Evolutionary conservation across 2,329 filamentous ascomycete genomes (phyloP).

Genomic region (Calonectria pseudoturangicola): DNA sequence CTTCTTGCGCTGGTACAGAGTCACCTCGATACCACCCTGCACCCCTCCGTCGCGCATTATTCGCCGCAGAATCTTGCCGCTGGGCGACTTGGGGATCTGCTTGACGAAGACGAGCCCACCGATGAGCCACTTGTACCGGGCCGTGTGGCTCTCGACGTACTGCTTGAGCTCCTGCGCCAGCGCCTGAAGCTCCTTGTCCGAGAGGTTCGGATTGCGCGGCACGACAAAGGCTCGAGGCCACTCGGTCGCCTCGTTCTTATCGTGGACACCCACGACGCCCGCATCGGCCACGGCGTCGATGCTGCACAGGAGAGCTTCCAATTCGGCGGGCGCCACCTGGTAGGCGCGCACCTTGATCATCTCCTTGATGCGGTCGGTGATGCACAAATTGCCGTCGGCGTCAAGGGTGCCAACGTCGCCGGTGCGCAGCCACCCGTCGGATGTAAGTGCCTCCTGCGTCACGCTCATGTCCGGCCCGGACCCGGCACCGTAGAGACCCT

Average conservation of each 20-base stretch:
- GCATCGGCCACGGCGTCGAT: constrained; percentile 74
- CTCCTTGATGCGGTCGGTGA: constrained; percentile 84
- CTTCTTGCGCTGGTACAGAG: constrained; percentile 53
- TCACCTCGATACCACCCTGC: constrained; percentile 56
- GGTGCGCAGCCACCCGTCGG: constrained; percentile 82
- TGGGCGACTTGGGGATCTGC: constrained; percentile 82
- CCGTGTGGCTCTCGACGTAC: constrained; percentile 76
- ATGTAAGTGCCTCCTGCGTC: constrained; percentile 61
- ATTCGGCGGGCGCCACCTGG: constrained; percentile 75
- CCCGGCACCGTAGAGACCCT: constrained; percentile 57
- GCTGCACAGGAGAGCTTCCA: constrained; percentile 61
- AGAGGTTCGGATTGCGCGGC: constrained; percentile 48
- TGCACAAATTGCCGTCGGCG: constrained; percentile 73
- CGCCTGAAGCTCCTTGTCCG: constrained; percentile 63
- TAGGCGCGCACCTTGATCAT: constrained; percentile 77
- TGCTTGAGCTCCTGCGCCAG: constrained; percentile 72
- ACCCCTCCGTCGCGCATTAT: constrained; percentile 65
- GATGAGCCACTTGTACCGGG: constrained; percentile 79
- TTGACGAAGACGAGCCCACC: constrained; percentile 83
- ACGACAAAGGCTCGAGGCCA: constrained; percentile 79
- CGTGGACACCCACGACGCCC: constrained; percentile 77
- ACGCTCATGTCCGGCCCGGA: constrained; percentile 60
- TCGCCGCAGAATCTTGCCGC: constrained; percentile 68
- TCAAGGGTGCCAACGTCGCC: constrained; percentile 81
- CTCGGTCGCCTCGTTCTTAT: constrained; percentile 76